phyloP scores from a whole-genome alignment of 2,329 filamentous ascomycete genomes.

The Pseudogymnoascus sp. region DNA sequence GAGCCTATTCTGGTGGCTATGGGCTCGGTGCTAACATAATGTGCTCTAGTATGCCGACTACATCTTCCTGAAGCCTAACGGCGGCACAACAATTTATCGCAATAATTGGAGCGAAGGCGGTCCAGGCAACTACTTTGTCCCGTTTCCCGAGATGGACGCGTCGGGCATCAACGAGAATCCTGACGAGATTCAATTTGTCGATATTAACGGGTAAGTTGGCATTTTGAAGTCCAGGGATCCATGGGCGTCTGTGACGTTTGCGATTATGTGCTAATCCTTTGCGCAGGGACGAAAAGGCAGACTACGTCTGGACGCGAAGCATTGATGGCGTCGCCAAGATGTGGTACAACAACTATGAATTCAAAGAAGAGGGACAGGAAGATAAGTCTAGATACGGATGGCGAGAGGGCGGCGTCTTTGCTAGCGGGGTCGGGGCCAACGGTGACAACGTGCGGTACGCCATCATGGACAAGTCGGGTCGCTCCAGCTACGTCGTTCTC shows the following conservation, averaged over 20 bases:
- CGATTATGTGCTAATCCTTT: background rate
- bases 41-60: background rate
- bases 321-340: background rate
- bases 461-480: background rate
- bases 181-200: background rate
- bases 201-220: background rate
- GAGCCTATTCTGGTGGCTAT: background rate
- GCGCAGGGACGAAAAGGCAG: background rate
- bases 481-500: background rate
- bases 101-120: background rate
- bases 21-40: background rate
- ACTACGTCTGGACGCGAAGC: background rate
- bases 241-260: background rate
- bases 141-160: background rate
- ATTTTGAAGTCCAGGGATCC: background rate
- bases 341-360: background rate
- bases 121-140: background rate
- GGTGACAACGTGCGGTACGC: background rate
- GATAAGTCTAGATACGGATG: background rate
- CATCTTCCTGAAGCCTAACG: background rate
- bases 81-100: background rate
- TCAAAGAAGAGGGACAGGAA: background rate
- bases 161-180: background rate
- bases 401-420: background rate
- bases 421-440: background rate